Percentiles rank a stretch among this genome's conserved stretches.
phyloP scores from a whole-genome alignment of 495 filamentous ascomycete genomes.

The Tetracladium setigerum region DNA sequence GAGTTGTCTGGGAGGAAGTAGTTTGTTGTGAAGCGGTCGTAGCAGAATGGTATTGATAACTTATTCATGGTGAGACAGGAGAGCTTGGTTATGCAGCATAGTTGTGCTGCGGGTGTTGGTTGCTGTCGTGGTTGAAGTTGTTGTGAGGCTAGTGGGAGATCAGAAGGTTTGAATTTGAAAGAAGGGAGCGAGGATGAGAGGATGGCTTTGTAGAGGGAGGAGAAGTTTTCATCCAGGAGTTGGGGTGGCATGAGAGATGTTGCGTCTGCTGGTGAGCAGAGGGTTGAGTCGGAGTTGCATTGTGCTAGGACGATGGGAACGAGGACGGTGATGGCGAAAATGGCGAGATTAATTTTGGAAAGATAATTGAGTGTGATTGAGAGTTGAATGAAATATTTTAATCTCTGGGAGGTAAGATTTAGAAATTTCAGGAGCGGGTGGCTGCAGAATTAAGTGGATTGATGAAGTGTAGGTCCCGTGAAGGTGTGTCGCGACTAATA shows the following conservation, averaged over 20 bases:
- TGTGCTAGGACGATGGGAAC: not conserved
- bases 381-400: too few relatives aligned
- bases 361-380: not conserved
- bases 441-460: too few relatives aligned
- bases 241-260: conserved; percentile 12
- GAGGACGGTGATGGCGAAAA: not conserved
- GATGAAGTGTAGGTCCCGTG: too few relatives aligned
- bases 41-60: conserved; percentile 15
- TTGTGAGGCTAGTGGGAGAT: not conserved
- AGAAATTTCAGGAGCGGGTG: too few relatives aligned
- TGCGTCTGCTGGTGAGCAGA: conserved; percentile 15
- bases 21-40: conserved; percentile 37
- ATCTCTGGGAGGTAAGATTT: too few relatives aligned
- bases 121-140: not conserved
- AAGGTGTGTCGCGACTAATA: too few relatives aligned
- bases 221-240: conserved; percentile 12
- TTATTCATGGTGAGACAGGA: conserved; percentile 13
- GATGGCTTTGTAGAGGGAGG: conserved; percentile 13
- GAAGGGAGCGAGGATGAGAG: conserved; percentile 16
- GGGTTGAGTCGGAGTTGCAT: conserved; percentile 7
- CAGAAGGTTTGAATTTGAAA: not conserved
- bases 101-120: conserved; percentile 1
- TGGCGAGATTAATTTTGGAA: not conserved
- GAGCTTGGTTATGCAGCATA: conserved; percentile 12
- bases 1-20: conserved; percentile 32